Percentiles rank a stretch among this genome's conserved stretches.
Evolutionary conservation across 148 eudicot species (phyloP).

Genomic region (Rhododendron ovatum): DNA sequence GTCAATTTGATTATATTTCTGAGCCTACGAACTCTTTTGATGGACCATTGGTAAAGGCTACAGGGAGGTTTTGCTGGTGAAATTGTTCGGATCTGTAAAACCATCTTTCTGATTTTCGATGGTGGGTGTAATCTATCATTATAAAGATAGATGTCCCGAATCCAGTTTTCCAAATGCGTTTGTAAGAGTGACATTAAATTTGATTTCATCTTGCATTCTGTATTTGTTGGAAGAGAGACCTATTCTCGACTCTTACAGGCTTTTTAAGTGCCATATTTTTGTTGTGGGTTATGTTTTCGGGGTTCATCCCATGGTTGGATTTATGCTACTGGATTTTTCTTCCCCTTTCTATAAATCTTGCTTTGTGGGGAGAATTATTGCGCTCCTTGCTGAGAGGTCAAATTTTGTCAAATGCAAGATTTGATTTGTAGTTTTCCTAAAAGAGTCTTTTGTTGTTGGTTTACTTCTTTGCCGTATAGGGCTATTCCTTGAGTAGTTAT

Average conservation of each 20-base stretch:
- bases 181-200: neutral
- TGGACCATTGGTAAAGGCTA: conserved; percentile 4
- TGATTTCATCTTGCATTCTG: neutral
- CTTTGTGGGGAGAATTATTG: too few relatives aligned
- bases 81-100: conserved; percentile 2
- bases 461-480: too few relatives aligned
- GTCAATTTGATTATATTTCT: neutral
- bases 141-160: neutral
- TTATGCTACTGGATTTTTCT: neutral
- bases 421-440: neutral
- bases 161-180: conserved; percentile 1
- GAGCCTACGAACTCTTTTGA: conserved; percentile 3
- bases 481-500: too few relatives aligned
- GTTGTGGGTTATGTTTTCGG: neutral
- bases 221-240: neutral
- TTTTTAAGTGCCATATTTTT: neutral
- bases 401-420: neutral
- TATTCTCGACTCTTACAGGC: neutral
- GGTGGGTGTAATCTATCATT: conserved; percentile 1
- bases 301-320: neutral
- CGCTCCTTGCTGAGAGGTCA: too few relatives aligned
- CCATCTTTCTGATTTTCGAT: neutral
- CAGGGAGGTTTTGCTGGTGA: conserved; percentile 1
- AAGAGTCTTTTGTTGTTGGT: too few relatives aligned
- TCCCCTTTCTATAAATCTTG: neutral